Conservation (phyloP, 352 stramenopile genomes). For the Pythium guiyangense region DNA sequence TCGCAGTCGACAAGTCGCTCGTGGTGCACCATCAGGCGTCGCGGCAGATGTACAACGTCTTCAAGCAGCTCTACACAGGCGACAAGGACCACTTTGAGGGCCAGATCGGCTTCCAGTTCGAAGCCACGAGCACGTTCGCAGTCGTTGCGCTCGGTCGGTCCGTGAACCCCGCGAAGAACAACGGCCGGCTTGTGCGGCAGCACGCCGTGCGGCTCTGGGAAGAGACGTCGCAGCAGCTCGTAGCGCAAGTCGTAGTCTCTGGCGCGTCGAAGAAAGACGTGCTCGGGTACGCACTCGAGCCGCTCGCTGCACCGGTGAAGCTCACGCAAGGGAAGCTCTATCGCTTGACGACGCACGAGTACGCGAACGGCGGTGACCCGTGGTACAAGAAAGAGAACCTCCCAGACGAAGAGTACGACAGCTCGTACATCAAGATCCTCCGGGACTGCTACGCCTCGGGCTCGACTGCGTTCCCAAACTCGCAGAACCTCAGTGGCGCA, state of each 20-base stretch:
- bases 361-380: conserved; percentile 80
- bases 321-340: conserved; percentile 84
- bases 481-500: conserved; percentile 80
- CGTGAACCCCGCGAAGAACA: conserved; percentile 65
- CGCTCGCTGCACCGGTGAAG: conserved; percentile 43
- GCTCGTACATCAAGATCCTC: conserved; percentile 83
- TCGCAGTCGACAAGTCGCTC: conserved; percentile 41
- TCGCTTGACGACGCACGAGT: conserved; percentile 82
- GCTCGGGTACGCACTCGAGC: conserved; percentile 73
- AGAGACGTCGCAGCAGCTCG: conserved; percentile 62
- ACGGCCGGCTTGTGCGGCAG: conserved; percentile 55
- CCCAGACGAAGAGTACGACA: conserved; percentile 83
- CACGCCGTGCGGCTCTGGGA: conserved; percentile 83
- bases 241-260: conserved; percentile 61
- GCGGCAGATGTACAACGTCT: conserved; percentile 84
- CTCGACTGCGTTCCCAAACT: conserved; percentile 78
- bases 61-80: conserved; percentile 84
- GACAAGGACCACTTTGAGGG: conserved; percentile 89
- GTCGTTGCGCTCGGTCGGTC: conserved; percentile 80
- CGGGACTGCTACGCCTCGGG: conserved; percentile 83
- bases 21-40: conserved; percentile 42
- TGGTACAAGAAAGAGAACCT: conserved; percentile 90
- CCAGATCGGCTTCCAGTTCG: conserved; percentile 88
- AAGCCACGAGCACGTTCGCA: conserved; percentile 75
- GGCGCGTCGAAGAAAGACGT: conserved; percentile 61